Evolutionary conservation across 2,329 filamentous ascomycete species (phyloP).

Genomic region (Neonectria hederae): DNA sequence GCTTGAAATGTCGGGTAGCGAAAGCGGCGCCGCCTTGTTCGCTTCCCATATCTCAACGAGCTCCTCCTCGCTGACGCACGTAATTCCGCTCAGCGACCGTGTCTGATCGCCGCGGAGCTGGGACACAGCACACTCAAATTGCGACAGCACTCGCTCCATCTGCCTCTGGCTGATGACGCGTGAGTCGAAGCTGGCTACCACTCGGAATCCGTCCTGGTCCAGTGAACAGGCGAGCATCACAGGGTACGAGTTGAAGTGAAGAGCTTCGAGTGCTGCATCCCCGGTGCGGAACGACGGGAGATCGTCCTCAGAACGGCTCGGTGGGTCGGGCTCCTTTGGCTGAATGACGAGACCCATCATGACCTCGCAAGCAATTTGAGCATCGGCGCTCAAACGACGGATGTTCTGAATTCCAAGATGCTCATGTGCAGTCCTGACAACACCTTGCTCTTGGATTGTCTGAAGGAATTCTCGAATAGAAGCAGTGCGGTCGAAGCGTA

Average conservation of each 20-base stretch:
- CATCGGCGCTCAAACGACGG: slow-evolving; percentile 56
- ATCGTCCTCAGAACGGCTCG: slow-evolving; percentile 31
- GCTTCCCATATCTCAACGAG: slow-evolving; percentile 47
- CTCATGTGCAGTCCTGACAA: slow-evolving; percentile 42
- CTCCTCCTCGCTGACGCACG: slow-evolving; percentile 50
- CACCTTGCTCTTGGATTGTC: slow-evolving; percentile 41
- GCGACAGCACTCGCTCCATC: slow-evolving; percentile 62
- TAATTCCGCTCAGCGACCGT: slow-evolving; percentile 47
- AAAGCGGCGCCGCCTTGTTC: slow-evolving; percentile 36
- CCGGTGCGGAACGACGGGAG: slow-evolving; percentile 58
- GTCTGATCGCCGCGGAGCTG: slow-evolving; percentile 54
- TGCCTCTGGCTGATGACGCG: slow-evolving; percentile 60
- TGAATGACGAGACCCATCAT: slow-evolving; percentile 62
- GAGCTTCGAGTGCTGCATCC: slow-evolving; percentile 66
- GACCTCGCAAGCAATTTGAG: slow-evolving; percentile 64
- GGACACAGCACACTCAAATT: slow-evolving; percentile 60
- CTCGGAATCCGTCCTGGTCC: slow-evolving; percentile 60
- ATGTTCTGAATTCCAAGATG: slow-evolving; percentile 47
- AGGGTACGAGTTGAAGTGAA: slow-evolving; percentile 66
- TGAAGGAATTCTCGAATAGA: slow-evolving; percentile 39
- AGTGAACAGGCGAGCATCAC: slow-evolving; percentile 72
- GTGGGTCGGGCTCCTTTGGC: slow-evolving; percentile 48
- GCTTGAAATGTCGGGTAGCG: slow-evolving; percentile 24
- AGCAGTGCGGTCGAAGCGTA: slow-evolving; percentile 36
- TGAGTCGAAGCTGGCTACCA: slow-evolving; percentile 71